These are phyloP conservation scores for Lactifluus hygrophoroides DNA, from an alignment of 768 basidiomycete genomes.

Conservation along the genomic window DNA sequence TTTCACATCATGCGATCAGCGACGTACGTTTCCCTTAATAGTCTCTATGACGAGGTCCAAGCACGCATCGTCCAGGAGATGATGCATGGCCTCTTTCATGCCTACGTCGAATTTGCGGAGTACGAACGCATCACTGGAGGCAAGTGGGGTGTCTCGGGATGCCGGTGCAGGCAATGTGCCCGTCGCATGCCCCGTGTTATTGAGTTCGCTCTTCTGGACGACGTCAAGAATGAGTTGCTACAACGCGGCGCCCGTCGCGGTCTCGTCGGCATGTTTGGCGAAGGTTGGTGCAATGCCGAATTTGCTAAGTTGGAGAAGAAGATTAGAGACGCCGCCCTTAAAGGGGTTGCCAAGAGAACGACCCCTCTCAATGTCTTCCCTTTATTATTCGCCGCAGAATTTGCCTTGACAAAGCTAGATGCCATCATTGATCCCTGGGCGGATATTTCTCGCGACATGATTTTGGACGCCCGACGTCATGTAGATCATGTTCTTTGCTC, in stretches of 20 bases:
- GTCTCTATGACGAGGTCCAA: constrained; percentile 73
- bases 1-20: constrained; percentile 85
- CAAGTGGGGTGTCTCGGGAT: constrained; percentile 78
- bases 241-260: constrained; percentile 66
- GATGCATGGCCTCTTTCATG: constrained; percentile 83
- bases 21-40: constrained; percentile 63
- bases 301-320: constrained; percentile 64
- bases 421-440: constrained; percentile 62
- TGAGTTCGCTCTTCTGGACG: constrained; percentile 68
- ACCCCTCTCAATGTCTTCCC: constrained; percentile 59
- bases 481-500: constrained; percentile 55
- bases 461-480: constrained; percentile 48
- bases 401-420: constrained; percentile 47
- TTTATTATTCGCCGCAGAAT: constrained; percentile 57
- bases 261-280: constrained; percentile 77
- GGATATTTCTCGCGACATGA: constrained; percentile 58
- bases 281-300: constrained; percentile 80
- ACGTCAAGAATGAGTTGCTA: constrained; percentile 66
- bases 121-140: constrained; percentile 68
- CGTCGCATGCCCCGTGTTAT: constrained; percentile 74
- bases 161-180: constrained; percentile 77
- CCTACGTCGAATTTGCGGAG: constrained; percentile 68
- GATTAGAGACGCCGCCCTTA: constrained; percentile 58
- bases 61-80: constrained; percentile 81
- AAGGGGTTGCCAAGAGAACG: constrained; percentile 62